A percentile compares a stretch with the other conserved stretches of the same genome.
Conservation (phyloP, 768 basidiomycete genomes). For the Boletus vermiculosoides region DNA sequence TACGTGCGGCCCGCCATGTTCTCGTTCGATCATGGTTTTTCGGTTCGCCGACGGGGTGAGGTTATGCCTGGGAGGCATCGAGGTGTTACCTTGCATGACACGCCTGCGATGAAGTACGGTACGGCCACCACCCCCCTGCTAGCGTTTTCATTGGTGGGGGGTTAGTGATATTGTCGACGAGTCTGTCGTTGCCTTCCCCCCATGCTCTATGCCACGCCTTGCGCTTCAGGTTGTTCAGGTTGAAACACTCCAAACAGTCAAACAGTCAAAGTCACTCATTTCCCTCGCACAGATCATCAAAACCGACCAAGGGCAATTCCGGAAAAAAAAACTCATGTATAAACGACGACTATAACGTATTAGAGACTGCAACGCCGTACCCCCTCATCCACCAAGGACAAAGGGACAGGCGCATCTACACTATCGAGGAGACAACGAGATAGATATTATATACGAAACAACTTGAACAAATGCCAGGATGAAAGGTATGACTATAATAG, state of each 20-base stretch:
- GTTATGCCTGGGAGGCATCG: background rate
- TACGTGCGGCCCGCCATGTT: background rate
- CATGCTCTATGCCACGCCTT: background rate
- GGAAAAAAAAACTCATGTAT: slow-evolving; percentile 14
- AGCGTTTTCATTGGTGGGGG: background rate
- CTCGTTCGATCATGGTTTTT: background rate
- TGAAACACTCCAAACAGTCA: background rate
- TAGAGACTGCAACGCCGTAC: slow-evolving; percentile 26
- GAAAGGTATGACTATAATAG: slow-evolving; percentile 17
- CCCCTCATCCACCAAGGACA: slow-evolving; percentile 1
- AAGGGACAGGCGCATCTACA: slow-evolving; percentile 25
- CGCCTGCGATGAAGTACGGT: background rate
- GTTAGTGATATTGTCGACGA: too few species aligned
- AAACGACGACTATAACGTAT: slow-evolving; percentile 38
- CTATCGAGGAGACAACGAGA: slow-evolving; percentile 18
- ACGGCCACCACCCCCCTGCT: background rate
- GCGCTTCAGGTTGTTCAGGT: too few species aligned
- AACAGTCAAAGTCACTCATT: background rate
- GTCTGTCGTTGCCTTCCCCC: too few species aligned
- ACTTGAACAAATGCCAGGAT: slow-evolving; percentile 23
- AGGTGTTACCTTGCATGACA: background rate
- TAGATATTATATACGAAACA: slow-evolving; percentile 35
- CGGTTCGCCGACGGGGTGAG: too few species aligned
- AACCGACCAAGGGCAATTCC: background rate
- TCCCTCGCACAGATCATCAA: background rate